These are phyloP conservation scores for Citrullus mucosospermus DNA, from an alignment of 306 rosid species.

Conservation along the genomic window DNA sequence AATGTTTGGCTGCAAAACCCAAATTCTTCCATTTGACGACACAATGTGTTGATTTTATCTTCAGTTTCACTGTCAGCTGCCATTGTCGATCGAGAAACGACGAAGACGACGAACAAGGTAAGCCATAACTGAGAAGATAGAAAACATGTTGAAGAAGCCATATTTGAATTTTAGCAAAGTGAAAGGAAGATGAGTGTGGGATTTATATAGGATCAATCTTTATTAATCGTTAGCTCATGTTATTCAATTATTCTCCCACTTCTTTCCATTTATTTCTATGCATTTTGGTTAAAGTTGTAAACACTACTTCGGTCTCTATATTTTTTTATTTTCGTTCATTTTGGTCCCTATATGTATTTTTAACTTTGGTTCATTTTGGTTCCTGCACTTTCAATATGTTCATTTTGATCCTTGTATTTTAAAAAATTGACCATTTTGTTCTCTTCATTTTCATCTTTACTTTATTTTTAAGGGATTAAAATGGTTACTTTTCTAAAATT, in stretches of 20 bases:
- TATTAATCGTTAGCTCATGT: neutral
- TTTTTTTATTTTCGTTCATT: no score
- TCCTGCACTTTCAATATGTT: no score
- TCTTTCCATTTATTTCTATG: neutral
- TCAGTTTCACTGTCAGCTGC: neutral
- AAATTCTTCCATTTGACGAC: constrained; percentile 12
- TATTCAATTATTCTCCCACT: neutral
- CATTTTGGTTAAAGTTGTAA: no score
- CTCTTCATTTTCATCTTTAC: no score
- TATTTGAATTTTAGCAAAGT: neutral
- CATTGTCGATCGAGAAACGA: neutral
- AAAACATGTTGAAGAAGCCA: neutral
- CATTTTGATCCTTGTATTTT: no score
- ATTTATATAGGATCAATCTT: neutral
- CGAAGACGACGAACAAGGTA: neutral
- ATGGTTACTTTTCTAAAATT: no score
- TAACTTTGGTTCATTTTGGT: no score
- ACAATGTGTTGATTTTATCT: constrained; percentile 7
- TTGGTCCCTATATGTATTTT: no score
- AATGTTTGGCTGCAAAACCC: constrained; percentile 18
- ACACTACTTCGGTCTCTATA: no score
- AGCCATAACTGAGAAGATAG: neutral
- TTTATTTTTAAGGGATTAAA: no score
- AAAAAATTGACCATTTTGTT: no score
- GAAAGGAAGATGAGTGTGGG: neutral